Conservation (phyloP, 306 rosid species). For the Biancaea sappan region DNA sequence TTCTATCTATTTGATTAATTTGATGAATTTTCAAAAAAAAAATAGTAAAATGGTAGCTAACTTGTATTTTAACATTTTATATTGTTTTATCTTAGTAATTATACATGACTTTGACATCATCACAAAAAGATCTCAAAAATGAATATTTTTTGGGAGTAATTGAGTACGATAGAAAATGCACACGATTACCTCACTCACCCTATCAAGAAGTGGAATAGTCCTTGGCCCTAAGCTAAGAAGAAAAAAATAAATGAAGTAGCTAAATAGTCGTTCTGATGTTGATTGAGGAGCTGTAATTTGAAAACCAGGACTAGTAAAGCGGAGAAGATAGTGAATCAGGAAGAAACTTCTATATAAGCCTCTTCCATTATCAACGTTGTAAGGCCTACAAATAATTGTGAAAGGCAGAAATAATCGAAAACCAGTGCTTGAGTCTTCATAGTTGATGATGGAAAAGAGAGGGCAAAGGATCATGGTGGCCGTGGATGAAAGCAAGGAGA, state of each 20-base stretch:
- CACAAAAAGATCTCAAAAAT: too few species aligned
- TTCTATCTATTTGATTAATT: too few species aligned
- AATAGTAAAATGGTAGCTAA: too few species aligned
- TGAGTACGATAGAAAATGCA: too few species aligned
- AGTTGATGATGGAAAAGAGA: conserved; percentile 25
- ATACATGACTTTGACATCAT: too few species aligned
- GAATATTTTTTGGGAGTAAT: too few species aligned
- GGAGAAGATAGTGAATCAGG: not conserved
- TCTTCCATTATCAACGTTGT: conserved; percentile 18
- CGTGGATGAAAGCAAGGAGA: conserved; percentile 83
- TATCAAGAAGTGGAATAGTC: not conserved
- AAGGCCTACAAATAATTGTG: conserved; percentile 27
- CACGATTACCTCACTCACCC: not conserved
- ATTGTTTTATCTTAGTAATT: too few species aligned
- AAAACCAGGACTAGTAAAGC: not conserved
- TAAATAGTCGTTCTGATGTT: not conserved
- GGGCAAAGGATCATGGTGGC: conserved; percentile 65
- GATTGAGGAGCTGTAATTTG: not conserved
- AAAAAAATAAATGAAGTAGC: not conserved
- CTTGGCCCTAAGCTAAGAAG: not conserved
- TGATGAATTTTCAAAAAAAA: too few species aligned
- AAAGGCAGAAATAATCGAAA: not conserved
- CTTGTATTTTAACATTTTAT: too few species aligned
- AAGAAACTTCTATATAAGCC: conserved; percentile 18
- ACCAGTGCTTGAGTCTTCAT: too few species aligned